Evolutionary conservation across 768 basidiomycete genomes (phyloP).

Genomic region (Tylopilus cervinicoccineus): DNA sequence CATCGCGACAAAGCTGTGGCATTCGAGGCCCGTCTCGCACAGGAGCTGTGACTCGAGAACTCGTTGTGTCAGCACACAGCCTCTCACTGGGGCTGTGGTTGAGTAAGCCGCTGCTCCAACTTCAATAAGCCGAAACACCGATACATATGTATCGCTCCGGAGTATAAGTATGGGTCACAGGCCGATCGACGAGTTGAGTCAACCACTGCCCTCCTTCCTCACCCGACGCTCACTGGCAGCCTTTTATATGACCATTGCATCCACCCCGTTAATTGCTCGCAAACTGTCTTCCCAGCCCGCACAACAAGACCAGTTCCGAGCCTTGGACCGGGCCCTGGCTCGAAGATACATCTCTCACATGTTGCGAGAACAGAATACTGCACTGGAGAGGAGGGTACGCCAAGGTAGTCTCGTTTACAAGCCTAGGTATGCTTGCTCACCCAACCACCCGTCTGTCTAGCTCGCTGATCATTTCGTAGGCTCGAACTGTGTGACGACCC

Average conservation of each 20-base stretch:
- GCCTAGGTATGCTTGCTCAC: slow-evolving; percentile 25
- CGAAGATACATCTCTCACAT: slow-evolving; percentile 27
- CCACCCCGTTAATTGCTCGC: slow-evolving; percentile 14
- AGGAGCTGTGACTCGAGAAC: no score
- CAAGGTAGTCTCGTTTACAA: slow-evolving; percentile 31
- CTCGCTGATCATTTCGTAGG: slow-evolving; percentile 23
- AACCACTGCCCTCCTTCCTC: neutral
- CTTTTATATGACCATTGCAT: slow-evolving; percentile 25
- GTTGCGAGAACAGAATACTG: slow-evolving; percentile 16
- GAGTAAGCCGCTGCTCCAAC: no score
- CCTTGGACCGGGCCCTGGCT: slow-evolving; percentile 30
- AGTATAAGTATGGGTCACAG: no score
- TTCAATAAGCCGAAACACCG: neutral
- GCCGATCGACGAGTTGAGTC: no score
- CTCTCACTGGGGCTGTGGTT: no score
- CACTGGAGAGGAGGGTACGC: slow-evolving; percentile 19
- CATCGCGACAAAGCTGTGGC: no score
- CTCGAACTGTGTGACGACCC: slow-evolving; percentile 40
- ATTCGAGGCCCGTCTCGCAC: no score
- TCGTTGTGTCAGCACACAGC: no score
- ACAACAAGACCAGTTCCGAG: slow-evolving; percentile 28
- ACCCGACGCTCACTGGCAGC: neutral
- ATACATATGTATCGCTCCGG: neutral
- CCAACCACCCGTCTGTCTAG: neutral
- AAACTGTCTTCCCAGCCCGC: slow-evolving; percentile 25